phyloP scores from a whole-genome alignment of 176 grass and related monocot species.

The Olyra latifolia region DNA sequence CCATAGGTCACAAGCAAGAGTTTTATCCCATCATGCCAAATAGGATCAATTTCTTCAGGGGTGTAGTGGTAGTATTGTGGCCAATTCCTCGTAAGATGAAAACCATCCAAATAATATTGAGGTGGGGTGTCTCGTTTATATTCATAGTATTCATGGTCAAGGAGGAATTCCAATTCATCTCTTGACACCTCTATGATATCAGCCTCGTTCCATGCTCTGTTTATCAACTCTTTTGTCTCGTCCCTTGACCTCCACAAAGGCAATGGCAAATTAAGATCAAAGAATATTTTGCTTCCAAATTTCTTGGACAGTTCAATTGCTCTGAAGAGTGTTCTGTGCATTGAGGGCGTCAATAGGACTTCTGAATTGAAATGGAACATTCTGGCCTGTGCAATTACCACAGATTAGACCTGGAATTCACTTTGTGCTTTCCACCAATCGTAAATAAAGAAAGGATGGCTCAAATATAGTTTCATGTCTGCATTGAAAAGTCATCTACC shows the following conservation, averaged over 20 bases:
- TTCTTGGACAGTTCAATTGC: constrained; percentile 77
- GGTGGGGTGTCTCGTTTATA: constrained; percentile 69
- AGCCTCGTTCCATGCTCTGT: constrained; percentile 64
- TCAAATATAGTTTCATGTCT: not conserved
- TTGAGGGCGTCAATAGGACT: constrained; percentile 53
- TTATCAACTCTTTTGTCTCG: constrained; percentile 68
- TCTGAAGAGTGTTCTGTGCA: constrained; percentile 71
- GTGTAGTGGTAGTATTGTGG: constrained; percentile 65
- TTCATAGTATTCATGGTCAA: constrained; percentile 79
- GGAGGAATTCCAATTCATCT: constrained; percentile 87
- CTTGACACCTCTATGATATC: constrained; percentile 87
- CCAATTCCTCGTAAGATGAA: constrained; percentile 60
- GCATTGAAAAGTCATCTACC: not conserved
- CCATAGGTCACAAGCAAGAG: constrained; percentile 73
- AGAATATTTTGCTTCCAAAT: constrained; percentile 67
- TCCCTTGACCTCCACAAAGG: constrained; percentile 76
- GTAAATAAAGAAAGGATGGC: constrained; percentile 8
- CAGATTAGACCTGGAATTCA: constrained; percentile 34
- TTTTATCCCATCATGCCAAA: constrained; percentile 84
- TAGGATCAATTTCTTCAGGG: constrained; percentile 68
- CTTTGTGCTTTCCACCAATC: not conserved
- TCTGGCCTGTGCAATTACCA: constrained; percentile 58
- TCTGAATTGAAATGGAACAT: constrained; percentile 96
- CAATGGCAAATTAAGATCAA: constrained; percentile 89
- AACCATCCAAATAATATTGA: constrained; percentile 77